Percentiles rank a stretch among this genome's conserved stretches.
These are phyloP conservation scores for Cadophora sp. DNA, from an alignment of 2,329 filamentous ascomycete genomes.

Conservation along the genomic window DNA sequence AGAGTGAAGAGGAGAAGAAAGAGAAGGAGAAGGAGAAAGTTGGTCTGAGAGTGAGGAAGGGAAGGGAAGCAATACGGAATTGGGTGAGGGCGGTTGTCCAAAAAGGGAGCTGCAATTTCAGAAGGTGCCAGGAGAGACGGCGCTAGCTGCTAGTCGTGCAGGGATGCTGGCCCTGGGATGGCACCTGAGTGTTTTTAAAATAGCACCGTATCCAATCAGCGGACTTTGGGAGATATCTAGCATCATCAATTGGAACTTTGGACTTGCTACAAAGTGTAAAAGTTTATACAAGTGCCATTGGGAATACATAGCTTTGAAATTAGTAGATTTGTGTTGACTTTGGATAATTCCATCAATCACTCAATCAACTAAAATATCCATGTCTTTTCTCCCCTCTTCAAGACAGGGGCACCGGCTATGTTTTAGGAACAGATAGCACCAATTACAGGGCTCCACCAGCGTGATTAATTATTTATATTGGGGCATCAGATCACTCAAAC, in stretches of 20 bases:
- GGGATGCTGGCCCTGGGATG: background rate
- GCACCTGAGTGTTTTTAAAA: slow-evolving; percentile 5
- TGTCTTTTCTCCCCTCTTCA: background rate
- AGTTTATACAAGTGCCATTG: background rate
- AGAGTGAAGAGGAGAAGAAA: slow-evolving; percentile 28
- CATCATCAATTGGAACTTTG: background rate
- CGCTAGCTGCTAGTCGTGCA: slow-evolving; percentile 3
- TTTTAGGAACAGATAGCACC: slow-evolving; percentile 12
- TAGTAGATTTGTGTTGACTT: background rate
- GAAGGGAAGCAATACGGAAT: slow-evolving; percentile 19
- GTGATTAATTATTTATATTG: slow-evolving; percentile 6
- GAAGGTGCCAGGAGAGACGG: slow-evolving; percentile 7
- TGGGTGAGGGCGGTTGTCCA: slow-evolving; percentile 16
- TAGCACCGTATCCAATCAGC: slow-evolving; percentile 6
- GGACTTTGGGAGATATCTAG: background rate
- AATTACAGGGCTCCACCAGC: slow-evolving; percentile 12
- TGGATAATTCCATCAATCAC: background rate
- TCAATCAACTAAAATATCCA: no score
- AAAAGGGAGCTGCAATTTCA: slow-evolving; percentile 23
- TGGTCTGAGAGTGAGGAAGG: slow-evolving; percentile 12
- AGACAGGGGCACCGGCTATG: slow-evolving; percentile 2
- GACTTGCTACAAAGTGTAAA: background rate
- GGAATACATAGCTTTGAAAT: background rate
- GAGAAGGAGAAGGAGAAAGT: slow-evolving; percentile 11
- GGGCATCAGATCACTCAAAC: background rate